Evolutionary conservation across 176 grass and related monocot genomes (phyloP).

Genomic region (Avena eriantha): DNA sequence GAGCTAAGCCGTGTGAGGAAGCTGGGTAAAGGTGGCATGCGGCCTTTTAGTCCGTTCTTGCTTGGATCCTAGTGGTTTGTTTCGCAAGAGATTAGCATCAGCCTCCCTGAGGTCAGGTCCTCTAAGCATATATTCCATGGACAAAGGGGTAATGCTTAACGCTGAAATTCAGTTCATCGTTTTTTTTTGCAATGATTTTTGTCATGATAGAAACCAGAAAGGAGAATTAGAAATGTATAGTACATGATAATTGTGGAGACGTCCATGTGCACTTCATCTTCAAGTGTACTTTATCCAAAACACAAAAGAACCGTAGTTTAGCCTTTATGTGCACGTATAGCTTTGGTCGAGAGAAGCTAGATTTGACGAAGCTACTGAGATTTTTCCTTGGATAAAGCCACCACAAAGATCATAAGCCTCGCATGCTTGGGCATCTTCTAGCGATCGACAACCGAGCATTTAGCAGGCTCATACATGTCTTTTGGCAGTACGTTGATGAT

Average conservation of each 20-base stretch:
- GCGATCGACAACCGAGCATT: conserved; percentile 14
- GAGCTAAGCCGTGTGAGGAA: conserved; percentile 34
- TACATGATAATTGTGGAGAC: background rate
- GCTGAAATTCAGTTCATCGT: background rate
- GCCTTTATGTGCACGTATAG: conserved; percentile 25
- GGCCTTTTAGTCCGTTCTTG: conserved; percentile 24
- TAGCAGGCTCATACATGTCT: conserved; percentile 1
- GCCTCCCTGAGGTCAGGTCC: background rate
- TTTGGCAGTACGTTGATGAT: conserved; percentile 37
- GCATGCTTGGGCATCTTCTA: conserved; percentile 46
- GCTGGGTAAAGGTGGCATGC: conserved; percentile 27
- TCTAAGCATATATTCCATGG: conserved; percentile 32
- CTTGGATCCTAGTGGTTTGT: conserved; percentile 48
- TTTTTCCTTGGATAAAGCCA: conserved; percentile 51
- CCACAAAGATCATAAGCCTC: conserved; percentile 28
- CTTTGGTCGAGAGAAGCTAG: conserved; percentile 29
- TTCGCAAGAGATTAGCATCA: conserved; percentile 42
- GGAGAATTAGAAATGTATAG: background rate
- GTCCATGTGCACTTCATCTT: background rate
- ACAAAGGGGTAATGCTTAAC: background rate
- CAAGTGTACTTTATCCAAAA: conserved; percentile 20
- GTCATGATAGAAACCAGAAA: background rate
- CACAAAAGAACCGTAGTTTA: conserved; percentile 2
- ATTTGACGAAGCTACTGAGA: conserved; percentile 40
- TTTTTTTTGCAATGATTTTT: background rate